Evolutionary conservation across 768 basidiomycete genomes (phyloP), one percentile per base, ranked within the genome.

Genomic region (Russula ochroleuca): DNA sequence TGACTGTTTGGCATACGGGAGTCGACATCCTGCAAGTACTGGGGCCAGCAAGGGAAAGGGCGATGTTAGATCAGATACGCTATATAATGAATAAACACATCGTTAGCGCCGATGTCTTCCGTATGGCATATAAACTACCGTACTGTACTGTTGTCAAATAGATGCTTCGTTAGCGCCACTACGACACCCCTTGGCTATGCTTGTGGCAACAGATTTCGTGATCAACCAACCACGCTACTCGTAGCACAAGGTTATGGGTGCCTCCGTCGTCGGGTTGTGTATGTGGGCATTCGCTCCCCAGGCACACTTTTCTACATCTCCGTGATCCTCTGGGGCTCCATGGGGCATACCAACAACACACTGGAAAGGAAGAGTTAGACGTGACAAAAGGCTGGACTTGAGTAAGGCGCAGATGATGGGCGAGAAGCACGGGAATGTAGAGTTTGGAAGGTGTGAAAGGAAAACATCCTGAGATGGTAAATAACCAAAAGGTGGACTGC

Each of bases 271-370:
- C 77, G 72, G 79, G 73, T 28, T 77, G 75, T 78, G 73, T 45
- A 70, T 74, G 63, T 31, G 47, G 3, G 57, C 48, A 31, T 35
- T 49, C 17, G 85, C 85, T 11, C 81, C 28, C 28, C 78, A 5
- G 88, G 73, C 17, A 76, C 71, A 4, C 62, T 58, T 67, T 78
- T 90, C 89, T 25, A 91, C 69, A 69, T 91, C 89, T 1, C 88
- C 88, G 65, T 87, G 77, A 70, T 85, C 83, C 0, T 57, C 83
- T 14, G 87, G 88, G 10, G 81, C 84, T 72, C 89, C 87, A 7
- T 70, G 70, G 1, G 88, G 86, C 2, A 85, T 78, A 13, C 75
- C 76, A 21, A 28, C 28, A 28, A 86, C 86, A 58, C 77, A 68
- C 1, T 71, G 61, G 69, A 84, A 90, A 21, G 85, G 73, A 9